Evolutionary conservation across 345 rosid species (phyloP).

Genomic region (Populus alba): DNA sequence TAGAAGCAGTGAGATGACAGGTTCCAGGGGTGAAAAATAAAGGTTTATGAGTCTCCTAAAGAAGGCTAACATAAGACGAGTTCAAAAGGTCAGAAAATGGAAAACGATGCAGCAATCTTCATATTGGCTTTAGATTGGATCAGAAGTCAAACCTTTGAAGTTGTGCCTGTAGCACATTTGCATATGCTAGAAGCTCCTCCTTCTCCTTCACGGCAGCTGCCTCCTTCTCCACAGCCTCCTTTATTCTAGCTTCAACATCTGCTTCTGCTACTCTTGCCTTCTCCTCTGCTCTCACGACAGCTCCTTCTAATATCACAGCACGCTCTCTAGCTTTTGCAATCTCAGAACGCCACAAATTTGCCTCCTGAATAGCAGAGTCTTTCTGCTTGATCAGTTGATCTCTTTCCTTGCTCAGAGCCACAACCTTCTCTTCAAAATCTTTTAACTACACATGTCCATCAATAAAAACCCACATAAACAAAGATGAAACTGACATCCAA

Average conservation of each 20-base stretch:
- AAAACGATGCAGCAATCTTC: neutral
- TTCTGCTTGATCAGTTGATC: slow-evolving; percentile 74
- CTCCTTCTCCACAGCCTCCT: slow-evolving; percentile 75
- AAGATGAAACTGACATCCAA: neutral
- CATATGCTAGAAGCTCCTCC: slow-evolving; percentile 88
- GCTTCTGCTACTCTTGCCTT: slow-evolving; percentile 79
- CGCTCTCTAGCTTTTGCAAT: slow-evolving; percentile 95
- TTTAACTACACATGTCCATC: slow-evolving; percentile 50
- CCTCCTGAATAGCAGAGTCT: slow-evolving; percentile 83
- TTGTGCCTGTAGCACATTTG: slow-evolving; percentile 71
- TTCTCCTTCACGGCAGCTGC: slow-evolving; percentile 67
- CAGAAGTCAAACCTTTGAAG: slow-evolving; percentile 69
- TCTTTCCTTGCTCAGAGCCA: slow-evolving; percentile 59
- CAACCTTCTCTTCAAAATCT: slow-evolving; percentile 65
- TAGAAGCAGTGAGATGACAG: neutral
- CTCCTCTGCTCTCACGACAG: slow-evolving; percentile 89
- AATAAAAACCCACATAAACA: slow-evolving; percentile 16
- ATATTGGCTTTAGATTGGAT: neutral
- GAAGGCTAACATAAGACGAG: neutral
- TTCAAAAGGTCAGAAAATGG: neutral
- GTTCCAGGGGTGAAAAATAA: neutral
- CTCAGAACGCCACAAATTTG: slow-evolving; percentile 95
- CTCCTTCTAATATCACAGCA: slow-evolving; percentile 86
- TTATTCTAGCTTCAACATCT: slow-evolving; percentile 70
- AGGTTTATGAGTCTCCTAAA: neutral